phyloP scores from a whole-genome alignment of 2,329 filamentous ascomycete genomes.

The Falciphora oryzae region DNA sequence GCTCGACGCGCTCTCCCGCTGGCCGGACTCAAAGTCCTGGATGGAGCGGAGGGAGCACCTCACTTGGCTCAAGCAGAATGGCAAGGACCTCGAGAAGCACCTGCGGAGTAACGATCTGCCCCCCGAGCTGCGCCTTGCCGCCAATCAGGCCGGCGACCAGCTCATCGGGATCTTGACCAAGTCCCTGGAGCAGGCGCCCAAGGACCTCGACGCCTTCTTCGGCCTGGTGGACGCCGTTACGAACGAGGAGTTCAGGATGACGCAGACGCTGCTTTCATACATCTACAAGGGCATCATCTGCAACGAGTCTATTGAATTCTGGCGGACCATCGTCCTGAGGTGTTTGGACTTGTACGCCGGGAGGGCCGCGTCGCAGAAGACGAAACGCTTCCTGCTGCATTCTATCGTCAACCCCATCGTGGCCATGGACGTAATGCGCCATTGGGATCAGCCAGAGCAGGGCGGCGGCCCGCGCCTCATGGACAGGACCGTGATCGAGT shows the following conservation, averaged over 20 bases:
- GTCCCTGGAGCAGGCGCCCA: constrained; percentile 67
- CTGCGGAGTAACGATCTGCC: constrained; percentile 66
- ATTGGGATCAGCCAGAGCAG: constrained; percentile 58
- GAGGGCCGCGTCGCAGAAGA: constrained; percentile 74
- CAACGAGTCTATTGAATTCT: constrained; percentile 79
- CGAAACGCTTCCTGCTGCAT: constrained; percentile 88
- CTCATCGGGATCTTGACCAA: constrained; percentile 79
- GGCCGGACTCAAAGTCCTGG: constrained; percentile 61
- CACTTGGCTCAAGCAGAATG: constrained; percentile 57
- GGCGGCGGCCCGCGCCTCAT: constrained; percentile 64
- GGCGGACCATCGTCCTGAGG: constrained; percentile 73
- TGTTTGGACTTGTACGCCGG: constrained; percentile 84
- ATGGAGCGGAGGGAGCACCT: constrained; percentile 60
- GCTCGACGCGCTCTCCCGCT: constrained; percentile 70
- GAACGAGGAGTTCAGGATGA: constrained; percentile 71
- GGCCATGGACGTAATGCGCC: constrained; percentile 89
- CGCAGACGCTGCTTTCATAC: constrained; percentile 70
- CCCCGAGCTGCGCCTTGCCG: constrained; percentile 69
- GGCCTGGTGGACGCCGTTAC: constrained; percentile 79
- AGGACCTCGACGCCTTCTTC: constrained; percentile 79
- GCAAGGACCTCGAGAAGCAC: constrained; percentile 72
- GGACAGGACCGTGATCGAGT: constrained; percentile 81
- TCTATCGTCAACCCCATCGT: constrained; percentile 94
- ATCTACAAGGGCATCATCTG: constrained; percentile 82
- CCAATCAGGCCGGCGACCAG: constrained; percentile 84